Evolutionary conservation across 345 rosid species (phyloP).

Genomic region (Gynandropsis gynandra): DNA sequence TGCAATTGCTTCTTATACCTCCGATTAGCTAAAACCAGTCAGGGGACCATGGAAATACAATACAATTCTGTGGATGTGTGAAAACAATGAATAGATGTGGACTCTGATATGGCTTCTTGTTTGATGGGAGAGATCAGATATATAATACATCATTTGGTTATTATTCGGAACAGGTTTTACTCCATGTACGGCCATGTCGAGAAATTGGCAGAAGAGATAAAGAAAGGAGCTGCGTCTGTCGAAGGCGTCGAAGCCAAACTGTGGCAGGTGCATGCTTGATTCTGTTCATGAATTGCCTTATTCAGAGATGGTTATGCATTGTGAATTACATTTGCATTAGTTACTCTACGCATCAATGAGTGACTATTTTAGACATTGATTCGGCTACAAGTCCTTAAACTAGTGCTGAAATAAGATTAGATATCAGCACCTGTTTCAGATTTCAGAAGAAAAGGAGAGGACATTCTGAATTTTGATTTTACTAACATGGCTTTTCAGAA

Average conservation of each 20-base stretch:
- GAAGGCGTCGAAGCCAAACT: conserved; percentile 93
- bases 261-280: conserved; percentile 61
- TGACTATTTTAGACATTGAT: background rate
- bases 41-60: background rate
- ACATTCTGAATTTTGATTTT: background rate
- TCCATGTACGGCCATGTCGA: conserved; percentile 97
- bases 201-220: conserved; percentile 84
- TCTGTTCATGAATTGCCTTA: conserved; percentile 5
- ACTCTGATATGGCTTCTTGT: no score
- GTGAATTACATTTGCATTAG: background rate
- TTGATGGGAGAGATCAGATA: background rate
- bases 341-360: background rate
- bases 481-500: no score
- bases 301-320: background rate
- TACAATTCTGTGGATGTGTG: background rate
- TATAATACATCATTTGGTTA: background rate
- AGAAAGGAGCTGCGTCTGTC: conserved; percentile 87
- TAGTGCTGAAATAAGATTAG: background rate
- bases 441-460: background rate
- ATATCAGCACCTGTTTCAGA: background rate
- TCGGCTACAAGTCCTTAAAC: background rate
- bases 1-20: background rate
- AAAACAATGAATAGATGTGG: no score
- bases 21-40: background rate
- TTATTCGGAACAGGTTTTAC: conserved; percentile 65